Evolutionary conservation across 1,139 yeast genomes (phyloP), one percentile per base, ranked within the genome.

Genomic region (Hansenula lynferdii): DNA sequence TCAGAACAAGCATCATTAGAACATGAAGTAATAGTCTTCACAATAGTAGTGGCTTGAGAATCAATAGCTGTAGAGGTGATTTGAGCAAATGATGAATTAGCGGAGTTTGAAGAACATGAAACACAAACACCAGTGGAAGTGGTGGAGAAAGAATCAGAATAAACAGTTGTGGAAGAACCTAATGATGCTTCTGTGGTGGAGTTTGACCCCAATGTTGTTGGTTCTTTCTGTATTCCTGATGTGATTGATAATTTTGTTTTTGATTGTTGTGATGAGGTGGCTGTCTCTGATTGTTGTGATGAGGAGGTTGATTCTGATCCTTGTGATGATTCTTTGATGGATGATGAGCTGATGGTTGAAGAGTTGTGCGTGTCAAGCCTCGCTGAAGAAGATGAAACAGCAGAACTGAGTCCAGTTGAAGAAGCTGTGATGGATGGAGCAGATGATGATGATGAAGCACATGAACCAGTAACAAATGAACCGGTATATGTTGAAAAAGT

Each of bases 401-500:
- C 17, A 22, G 15, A 8, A n/a, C 8, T 22, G 32, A 29, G 11
- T 6, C 19, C 9, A 28, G 20, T 9, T 18, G 22, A 18, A 4
- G 19, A 28, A 14, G 30, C 6, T 28, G 30, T 12, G 30, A n/a
- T 28, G 21, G 26, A 21, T 20, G 32, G 8, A 16, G 29, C 11
- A 10, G 15, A 18, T 28, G 31, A 10, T n/a, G 31, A 28, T 10
- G 42, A 27, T 9, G 40, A 21, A 6, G 20, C 10, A 6, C 35
- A 24, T 22, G 42, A 38, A 2, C 7, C 36, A 18, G 43, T 21
- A 6, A 12, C 30, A 8, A 23, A 26, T 4, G 41, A 3, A 8
- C 44, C 48, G 5, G 39, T 27, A 31, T 43, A 40, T 3, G 20
- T 25, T 24, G 10, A 31, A 12, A 12, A 32, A 17, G 3, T 23